Base-by-base conservation (phyloP, 2,329 filamentous ascomycete species). In the Cladosporium sp. region DNA sequence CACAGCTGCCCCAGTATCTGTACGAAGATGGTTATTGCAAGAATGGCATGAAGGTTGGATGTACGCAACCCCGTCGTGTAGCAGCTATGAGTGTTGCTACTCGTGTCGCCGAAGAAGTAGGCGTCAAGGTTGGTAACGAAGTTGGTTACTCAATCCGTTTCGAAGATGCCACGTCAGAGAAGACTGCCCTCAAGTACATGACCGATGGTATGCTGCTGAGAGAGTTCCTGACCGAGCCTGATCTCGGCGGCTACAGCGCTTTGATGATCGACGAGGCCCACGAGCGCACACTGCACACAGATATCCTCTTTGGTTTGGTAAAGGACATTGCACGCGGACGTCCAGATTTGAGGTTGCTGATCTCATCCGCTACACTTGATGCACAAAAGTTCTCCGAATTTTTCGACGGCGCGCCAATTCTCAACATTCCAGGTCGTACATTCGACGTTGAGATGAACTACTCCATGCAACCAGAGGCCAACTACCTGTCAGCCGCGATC, bases 241-340 rank as follows among this genome's bases (percentile, higher is more conserved):
- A 94, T 71, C 82, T 98, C 6, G 86, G 88, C 1, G 88, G 88
- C 18, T 98, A 98, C 73, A 91, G 92, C 5, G 92, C 90, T 14
- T 80, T 99, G 69, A 97, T 99, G 90, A 94, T 99, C 65, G 95
- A 99, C 76, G 95, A 99, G 77, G 95, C 95, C 0, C 95, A 99
- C 85, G 95, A 99, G 77, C 86, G 95, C 71, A 97, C 92, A 0
- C 86, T 98, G 0, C 88, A 92, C 63, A 97, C 94, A 0, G 95
- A 99, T 78, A 93, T 99, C 65, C 80, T 97, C 8, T 86, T 97
- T 67, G 92, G 92, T 12, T 80, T 99, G 38, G 85, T 97, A 66
- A 97, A 97, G 74, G 94, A 98, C 80, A 85, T 98, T 68, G 89
- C 92, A 0, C 85, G 91, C 68, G 91, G 91, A 62, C 83, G 95